phyloP scores from a whole-genome alignment of 2,329 filamentous ascomycete genomes.

The Capronia coronata region DNA sequence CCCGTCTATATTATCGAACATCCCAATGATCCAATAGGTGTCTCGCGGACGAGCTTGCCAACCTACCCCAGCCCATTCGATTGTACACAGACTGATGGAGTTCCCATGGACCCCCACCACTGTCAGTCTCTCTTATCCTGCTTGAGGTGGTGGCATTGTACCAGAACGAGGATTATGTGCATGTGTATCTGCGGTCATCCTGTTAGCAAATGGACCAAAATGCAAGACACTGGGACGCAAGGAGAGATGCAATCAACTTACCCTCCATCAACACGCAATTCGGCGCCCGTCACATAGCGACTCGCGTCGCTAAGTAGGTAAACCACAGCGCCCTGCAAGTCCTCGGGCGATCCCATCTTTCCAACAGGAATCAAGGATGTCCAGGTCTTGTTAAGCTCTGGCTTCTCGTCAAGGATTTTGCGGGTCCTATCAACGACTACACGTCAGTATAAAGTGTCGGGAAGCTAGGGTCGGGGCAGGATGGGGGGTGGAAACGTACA shows the following conservation, averaged over 20 bases:
- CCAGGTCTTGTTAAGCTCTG: slow-evolving; percentile 84
- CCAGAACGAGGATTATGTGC: slow-evolving; percentile 9
- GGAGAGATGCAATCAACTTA: slow-evolving; percentile 60
- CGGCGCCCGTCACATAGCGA: slow-evolving; percentile 66
- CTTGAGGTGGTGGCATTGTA: background rate
- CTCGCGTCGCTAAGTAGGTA: slow-evolving; percentile 77
- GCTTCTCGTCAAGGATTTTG: slow-evolving; percentile 91
- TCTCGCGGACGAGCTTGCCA: too few relatives aligned
- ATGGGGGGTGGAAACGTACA: slow-evolving; percentile 53
- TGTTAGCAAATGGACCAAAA: background rate
- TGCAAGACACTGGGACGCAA: background rate
- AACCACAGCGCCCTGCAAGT: slow-evolving; percentile 87
- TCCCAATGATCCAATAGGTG: too few relatives aligned
- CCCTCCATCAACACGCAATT: slow-evolving; percentile 78
- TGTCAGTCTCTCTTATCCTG: background rate
- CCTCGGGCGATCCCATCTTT: slow-evolving; percentile 81
- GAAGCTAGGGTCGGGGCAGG: background rate
- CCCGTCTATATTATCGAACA: too few relatives aligned
- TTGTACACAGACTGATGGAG: too few relatives aligned
- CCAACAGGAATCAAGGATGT: slow-evolving; percentile 85
- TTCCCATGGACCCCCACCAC: too few relatives aligned
- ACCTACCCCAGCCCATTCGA: too few relatives aligned
- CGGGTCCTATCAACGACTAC: slow-evolving; percentile 56
- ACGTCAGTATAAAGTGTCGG: slow-evolving; percentile 4
- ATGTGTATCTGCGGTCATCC: slow-evolving; percentile 15